Conservation (phyloP, 106 monocot species). For the Dioscorea zingiberensis region DNA sequence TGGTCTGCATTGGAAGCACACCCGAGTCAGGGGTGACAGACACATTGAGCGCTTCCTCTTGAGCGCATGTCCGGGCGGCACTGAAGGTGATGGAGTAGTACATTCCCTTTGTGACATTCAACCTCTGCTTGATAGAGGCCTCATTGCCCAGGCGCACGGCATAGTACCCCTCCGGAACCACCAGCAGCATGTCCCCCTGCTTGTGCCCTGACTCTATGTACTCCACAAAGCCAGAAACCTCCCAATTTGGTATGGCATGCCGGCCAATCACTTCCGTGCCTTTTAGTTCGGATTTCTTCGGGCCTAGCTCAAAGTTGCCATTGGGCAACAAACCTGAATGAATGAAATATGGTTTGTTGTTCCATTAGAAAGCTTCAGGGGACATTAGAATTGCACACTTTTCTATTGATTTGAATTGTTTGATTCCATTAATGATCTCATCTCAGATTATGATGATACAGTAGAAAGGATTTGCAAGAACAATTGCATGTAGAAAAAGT, state of each 20-base stretch:
- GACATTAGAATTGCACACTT: neutral
- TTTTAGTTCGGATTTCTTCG: slow-evolving; percentile 8
- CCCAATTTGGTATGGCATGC: slow-evolving; percentile 21
- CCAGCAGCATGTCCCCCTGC: slow-evolving; percentile 35
- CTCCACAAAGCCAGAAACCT: slow-evolving; percentile 33
- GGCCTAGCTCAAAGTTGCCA: slow-evolving; percentile 26
- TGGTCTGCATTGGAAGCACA: slow-evolving; percentile 43
- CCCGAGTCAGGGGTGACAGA: slow-evolving; percentile 36
- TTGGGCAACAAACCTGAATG: slow-evolving; percentile 20
- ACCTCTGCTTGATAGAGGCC: slow-evolving; percentile 31
- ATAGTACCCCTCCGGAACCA: slow-evolving; percentile 33
- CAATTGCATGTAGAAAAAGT: neutral
- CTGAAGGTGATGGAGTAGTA: slow-evolving; percentile 60
- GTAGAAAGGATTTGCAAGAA: neutral
- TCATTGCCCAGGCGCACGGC: slow-evolving; percentile 34
- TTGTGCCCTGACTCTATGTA: slow-evolving; percentile 40
- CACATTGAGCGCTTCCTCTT: slow-evolving; percentile 43
- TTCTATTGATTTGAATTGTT: neutral
- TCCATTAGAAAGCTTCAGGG: neutral
- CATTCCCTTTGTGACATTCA: slow-evolving; percentile 22
- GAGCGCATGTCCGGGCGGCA: slow-evolving; percentile 56
- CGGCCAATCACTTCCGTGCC: slow-evolving; percentile 27
- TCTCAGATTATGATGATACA: neutral
- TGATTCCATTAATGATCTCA: neutral
- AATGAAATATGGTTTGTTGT: neutral